phyloP scores from a whole-genome alignment of 2,329 filamentous ascomycete species.

The Aspergillus bombycis region DNA sequence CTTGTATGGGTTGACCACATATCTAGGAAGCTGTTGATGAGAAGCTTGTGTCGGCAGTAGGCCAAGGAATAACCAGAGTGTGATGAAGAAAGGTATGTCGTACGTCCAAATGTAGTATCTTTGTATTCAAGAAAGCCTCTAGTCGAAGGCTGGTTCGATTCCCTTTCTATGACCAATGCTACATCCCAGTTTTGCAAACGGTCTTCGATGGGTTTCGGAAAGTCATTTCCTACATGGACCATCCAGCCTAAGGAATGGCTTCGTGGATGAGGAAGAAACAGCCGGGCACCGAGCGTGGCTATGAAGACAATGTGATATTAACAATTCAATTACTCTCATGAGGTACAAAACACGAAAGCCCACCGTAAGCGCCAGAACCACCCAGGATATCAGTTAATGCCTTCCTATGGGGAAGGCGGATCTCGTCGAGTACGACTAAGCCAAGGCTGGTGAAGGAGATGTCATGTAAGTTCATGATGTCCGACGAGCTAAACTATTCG shows the following conservation, averaged over 20 bases:
- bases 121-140: constrained; percentile 31
- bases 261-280: constrained; percentile 24
- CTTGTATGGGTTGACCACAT: background rate
- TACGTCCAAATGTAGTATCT: constrained; percentile 35
- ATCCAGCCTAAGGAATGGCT: constrained; percentile 27
- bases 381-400: constrained; percentile 33
- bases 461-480: background rate
- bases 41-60: background rate
- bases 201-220: constrained; percentile 19
- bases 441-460: constrained; percentile 36
- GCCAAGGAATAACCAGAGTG: constrained; percentile 10
- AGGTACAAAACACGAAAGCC: background rate
- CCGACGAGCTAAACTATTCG: background rate
- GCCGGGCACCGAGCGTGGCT: constrained; percentile 32
- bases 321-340: background rate
- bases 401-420: constrained; percentile 29
- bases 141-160: constrained; percentile 20
- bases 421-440: constrained; percentile 40
- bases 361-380: constrained; percentile 38
- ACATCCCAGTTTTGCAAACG: constrained; percentile 23
- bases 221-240: constrained; percentile 29
- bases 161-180: constrained; percentile 15
- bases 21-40: background rate
- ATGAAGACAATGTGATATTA: background rate
- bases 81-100: constrained; percentile 17